Base-by-base conservation (phyloP, 768 basidiomycete species). In the Russula lepida region DNA sequence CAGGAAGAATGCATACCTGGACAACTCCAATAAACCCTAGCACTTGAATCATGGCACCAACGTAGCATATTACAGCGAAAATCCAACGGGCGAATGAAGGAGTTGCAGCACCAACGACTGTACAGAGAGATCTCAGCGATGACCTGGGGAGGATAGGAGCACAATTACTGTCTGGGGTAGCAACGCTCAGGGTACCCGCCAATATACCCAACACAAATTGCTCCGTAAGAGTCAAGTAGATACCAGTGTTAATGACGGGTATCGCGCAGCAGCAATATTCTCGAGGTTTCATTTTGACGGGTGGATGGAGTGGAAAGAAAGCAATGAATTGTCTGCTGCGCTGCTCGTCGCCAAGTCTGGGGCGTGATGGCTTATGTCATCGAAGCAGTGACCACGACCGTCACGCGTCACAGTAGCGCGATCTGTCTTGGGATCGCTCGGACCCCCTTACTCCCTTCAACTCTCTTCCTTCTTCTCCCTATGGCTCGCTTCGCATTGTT, bases 231-330 rank as follows among this genome's bases (percentile, higher is more conserved):
- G 88, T 81, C 21, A 82, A 72, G 68, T 97, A 98, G 56, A 98
- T 89, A 33, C 97, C 97, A 63, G 84, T 80, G 75, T 99, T 95
- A 64, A 93, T 78, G 52, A 93, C 74, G 9, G 95, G 95, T 61
- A 98, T 87, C 47, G 94, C 94, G 68, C 89, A 92, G 72, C 93
- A 97, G 69, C 93, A 97, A 70, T 93, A 95, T 52, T 92, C 86
- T 75, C 90, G 82, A 54, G 85, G 74, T 71, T 85, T 88, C 86
- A 89, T 87, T 39, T 15, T 69, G 33, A 59, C 50, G 23, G 23
- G 12, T 46, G 25, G 51, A 44, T 25, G 30, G 23, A 13, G 49
- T 48, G 41, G 39, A 44, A 65, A 65, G 53, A 27, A 23, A 44
- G 41, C 19, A n/a, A 41, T n/a, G 19, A n/a, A 21, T 21, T 12